Percentiles rank a stretch among this genome's conserved stretches.
These are phyloP conservation scores for Phaeosphaeria sp. DNA, from an alignment of 2,329 filamentous ascomycete species.

Conservation along the genomic window DNA sequence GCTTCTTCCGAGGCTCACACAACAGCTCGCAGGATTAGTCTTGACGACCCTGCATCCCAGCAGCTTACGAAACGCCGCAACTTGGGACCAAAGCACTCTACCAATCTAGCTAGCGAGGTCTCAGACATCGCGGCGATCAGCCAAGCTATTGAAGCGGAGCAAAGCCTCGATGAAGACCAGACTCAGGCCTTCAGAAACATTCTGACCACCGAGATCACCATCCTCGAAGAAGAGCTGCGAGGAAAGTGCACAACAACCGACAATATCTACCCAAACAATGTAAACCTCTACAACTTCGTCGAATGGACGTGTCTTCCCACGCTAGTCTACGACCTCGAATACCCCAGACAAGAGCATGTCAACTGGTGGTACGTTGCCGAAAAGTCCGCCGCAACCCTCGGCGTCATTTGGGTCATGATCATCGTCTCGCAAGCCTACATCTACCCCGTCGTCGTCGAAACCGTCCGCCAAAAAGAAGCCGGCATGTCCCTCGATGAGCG, in stretches of 20 bases:
- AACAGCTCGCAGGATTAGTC: slow-evolving; percentile 18
- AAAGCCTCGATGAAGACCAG: slow-evolving; percentile 68
- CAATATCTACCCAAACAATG: slow-evolving; percentile 71
- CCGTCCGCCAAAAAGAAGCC: slow-evolving; percentile 70
- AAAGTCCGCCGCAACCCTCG: slow-evolving; percentile 73
- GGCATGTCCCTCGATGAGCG: slow-evolving; percentile 67
- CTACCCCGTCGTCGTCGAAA: slow-evolving; percentile 75
- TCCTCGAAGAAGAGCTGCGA: slow-evolving; percentile 68
- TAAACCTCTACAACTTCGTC: slow-evolving; percentile 69
- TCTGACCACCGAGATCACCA: slow-evolving; percentile 71
- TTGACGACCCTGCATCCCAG: slow-evolving; percentile 14
- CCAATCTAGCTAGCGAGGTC: slow-evolving; percentile 54
- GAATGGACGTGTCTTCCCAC: slow-evolving; percentile 80
- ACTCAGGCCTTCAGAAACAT: slow-evolving; percentile 69
- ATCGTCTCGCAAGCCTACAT: slow-evolving; percentile 78
- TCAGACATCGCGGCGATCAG: slow-evolving; percentile 68
- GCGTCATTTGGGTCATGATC: slow-evolving; percentile 79
- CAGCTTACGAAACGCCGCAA: slow-evolving; percentile 36
- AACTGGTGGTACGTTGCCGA: slow-evolving; percentile 79
- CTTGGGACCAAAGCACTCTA: slow-evolving; percentile 49
- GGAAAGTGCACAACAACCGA: slow-evolving; percentile 63
- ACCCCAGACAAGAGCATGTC: slow-evolving; percentile 73
- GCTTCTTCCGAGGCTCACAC: slow-evolving; percentile 35
- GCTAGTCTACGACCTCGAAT: slow-evolving; percentile 79
- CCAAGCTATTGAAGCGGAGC: slow-evolving; percentile 65